Evolutionary conservation across 192 early-diverging fungal genomes (phyloP).

Genomic region (Tieghemiomyces parasiticus): DNA sequence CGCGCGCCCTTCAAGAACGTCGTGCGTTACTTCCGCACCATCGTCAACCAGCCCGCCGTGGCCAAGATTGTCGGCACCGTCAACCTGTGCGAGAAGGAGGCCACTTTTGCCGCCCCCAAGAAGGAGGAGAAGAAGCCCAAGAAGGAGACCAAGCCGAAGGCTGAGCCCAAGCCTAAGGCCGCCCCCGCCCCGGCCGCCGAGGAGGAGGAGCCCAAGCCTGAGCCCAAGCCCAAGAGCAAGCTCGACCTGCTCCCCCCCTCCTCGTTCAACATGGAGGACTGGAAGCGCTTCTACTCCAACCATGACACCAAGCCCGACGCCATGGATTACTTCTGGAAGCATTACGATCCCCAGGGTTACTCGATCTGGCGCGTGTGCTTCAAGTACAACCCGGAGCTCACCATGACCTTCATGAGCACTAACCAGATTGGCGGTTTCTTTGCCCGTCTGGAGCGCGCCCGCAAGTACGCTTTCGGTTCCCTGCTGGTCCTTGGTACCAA

Average conservation of each 20-base stretch:
- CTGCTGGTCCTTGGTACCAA: constrained; percentile 70
- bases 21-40: constrained; percentile 84
- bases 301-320: constrained; percentile 76
- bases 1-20: constrained; percentile 76
- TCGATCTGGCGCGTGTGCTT: constrained; percentile 86
- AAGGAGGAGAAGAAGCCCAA: constrained; percentile 41
- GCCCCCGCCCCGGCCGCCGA: constrained; percentile 33
- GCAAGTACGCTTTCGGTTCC: constrained; percentile 90
- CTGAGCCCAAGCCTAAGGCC: constrained; percentile 35
- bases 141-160: constrained; percentile 33
- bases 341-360: constrained; percentile 76
- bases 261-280: constrained; percentile 71
- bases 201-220: constrained; percentile 44
- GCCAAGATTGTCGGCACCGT: constrained; percentile 65
- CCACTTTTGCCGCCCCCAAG: constrained; percentile 31
- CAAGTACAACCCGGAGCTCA: constrained; percentile 93
- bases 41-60: constrained; percentile 70
- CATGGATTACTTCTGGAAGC: constrained; percentile 88
- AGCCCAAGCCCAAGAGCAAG: constrained; percentile 83
- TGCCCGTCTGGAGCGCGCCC: constrained; percentile 77
- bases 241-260: constrained; percentile 76
- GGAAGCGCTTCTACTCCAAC: constrained; percentile 98
- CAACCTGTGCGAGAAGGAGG: constrained; percentile 41
- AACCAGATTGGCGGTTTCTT: constrained; percentile 92
- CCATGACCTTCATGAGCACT: constrained; percentile 76